A percentile compares a stretch with the other conserved stretches of the same genome.
Conservation (phyloP, 108 stramenopile genomes). For the Conticribra weissflogii region DNA sequence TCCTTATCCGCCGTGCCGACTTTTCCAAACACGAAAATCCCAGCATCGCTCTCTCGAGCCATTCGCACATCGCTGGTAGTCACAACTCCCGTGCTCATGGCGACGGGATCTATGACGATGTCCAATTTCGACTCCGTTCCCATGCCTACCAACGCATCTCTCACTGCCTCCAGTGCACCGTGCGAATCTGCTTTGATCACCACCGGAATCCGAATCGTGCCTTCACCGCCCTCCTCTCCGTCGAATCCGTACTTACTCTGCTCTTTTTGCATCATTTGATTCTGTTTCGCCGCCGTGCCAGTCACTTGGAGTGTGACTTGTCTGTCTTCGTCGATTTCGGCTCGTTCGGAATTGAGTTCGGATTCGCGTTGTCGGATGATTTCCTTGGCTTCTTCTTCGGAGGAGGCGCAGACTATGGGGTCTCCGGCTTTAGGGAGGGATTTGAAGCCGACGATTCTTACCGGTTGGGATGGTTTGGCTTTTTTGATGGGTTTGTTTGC, state of each 20-base stretch:
- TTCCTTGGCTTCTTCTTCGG: slow-evolving; percentile 75
- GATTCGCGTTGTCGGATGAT: slow-evolving; percentile 60
- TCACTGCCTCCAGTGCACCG: slow-evolving; percentile 78
- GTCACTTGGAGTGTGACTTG: slow-evolving; percentile 38
- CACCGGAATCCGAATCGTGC: slow-evolving; percentile 72
- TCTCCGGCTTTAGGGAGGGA: slow-evolving; percentile 85
- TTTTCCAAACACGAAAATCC: slow-evolving; percentile 74
- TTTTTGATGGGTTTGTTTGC: slow-evolving; percentile 59
- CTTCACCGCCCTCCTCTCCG: slow-evolving; percentile 30
- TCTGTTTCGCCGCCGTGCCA: slow-evolving; percentile 47
- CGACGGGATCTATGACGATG: slow-evolving; percentile 75
- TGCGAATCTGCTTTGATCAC: slow-evolving; percentile 86
- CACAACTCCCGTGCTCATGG: slow-evolving; percentile 71
- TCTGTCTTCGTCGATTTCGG: slow-evolving; percentile 28
- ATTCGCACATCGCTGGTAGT: slow-evolving; percentile 71
- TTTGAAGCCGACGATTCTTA: slow-evolving; percentile 84
- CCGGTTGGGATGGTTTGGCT: slow-evolving; percentile 81
- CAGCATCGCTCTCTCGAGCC: slow-evolving; percentile 83
- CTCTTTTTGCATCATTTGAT: slow-evolving; percentile 46
- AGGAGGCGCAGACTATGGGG: slow-evolving; percentile 68
- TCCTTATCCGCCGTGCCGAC: slow-evolving; percentile 62
- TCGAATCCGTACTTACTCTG: slow-evolving; percentile 38
- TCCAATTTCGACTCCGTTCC: slow-evolving; percentile 64
- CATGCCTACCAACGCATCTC: slow-evolving; percentile 67
- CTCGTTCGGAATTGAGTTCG: slow-evolving; percentile 46